Evolutionary conservation across 2,329 filamentous ascomycete genomes (phyloP).

Genomic region (Neonectria neomacrospora): DNA sequence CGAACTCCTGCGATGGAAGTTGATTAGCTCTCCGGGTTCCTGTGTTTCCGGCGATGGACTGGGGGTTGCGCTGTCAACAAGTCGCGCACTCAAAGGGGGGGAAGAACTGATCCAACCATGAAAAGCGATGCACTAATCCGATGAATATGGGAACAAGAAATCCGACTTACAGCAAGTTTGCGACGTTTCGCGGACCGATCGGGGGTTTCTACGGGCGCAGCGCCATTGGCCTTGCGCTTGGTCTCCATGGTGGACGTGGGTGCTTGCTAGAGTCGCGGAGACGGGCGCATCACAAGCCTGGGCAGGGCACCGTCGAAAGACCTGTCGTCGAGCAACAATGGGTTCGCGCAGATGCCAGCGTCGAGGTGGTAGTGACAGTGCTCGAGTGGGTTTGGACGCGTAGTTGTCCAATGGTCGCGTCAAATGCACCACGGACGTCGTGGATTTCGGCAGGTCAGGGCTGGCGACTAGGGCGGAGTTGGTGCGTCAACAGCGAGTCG

Average conservation of each 20-base stretch:
- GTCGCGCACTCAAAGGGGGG: slow-evolving; percentile 13
- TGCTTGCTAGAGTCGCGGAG: slow-evolving; percentile 39
- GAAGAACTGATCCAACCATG: not conserved
- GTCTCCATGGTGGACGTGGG: slow-evolving; percentile 59
- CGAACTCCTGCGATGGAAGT: slow-evolving; percentile 50
- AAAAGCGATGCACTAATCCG: slow-evolving; percentile 1
- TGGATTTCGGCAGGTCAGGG: slow-evolving; percentile 15
- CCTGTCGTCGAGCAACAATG: slow-evolving; percentile 44
- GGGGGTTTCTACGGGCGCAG: slow-evolving; percentile 57
- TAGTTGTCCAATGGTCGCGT: slow-evolving; percentile 44
- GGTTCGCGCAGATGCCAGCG: slow-evolving; percentile 35
- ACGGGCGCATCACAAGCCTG: slow-evolving; percentile 44
- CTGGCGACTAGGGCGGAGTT: slow-evolving; percentile 6
- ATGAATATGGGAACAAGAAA: slow-evolving; percentile 7
- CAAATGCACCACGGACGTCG: slow-evolving; percentile 32
- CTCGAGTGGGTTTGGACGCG: slow-evolving; percentile 46
- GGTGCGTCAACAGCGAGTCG: slow-evolving; percentile 3
- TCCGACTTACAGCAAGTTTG: slow-evolving; percentile 62
- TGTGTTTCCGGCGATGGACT: not conserved
- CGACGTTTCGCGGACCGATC: slow-evolving; percentile 67
- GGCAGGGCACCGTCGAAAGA: slow-evolving; percentile 13
- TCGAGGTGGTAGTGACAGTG: slow-evolving; percentile 35
- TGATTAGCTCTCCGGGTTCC: slow-evolving; percentile 25
- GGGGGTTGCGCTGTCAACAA: slow-evolving; percentile 11
- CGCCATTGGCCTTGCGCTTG: slow-evolving; percentile 66